phyloP scores from a whole-genome alignment of 371 early-diverging fungal species.

The Zychaea mexicana region DNA sequence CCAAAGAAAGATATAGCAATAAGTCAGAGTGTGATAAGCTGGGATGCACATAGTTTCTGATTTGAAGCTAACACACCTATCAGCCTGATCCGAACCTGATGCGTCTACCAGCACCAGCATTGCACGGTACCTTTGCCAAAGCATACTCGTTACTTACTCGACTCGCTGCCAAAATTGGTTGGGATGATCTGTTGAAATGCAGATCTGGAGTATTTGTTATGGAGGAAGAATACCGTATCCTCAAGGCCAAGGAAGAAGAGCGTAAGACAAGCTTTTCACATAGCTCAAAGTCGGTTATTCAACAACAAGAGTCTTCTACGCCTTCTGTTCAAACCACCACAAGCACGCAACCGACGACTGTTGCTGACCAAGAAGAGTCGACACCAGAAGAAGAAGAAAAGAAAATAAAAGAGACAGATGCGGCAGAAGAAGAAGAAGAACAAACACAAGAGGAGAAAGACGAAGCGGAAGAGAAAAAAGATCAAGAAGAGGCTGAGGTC shows the following conservation, averaged over 20 bases:
- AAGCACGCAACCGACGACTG: constrained; percentile 17
- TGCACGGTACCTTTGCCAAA: constrained; percentile 89
- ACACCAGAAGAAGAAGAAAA: no score
- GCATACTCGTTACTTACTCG: constrained; percentile 85
- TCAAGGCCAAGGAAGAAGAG: constrained; percentile 67
- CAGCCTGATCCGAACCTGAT: constrained; percentile 67
- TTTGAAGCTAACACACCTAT: background rate
- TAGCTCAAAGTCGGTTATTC: constrained; percentile 18
- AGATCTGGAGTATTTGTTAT: constrained; percentile 93
- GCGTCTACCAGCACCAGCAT: constrained; percentile 83
- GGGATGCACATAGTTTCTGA: no score
- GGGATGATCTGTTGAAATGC: constrained; percentile 91
- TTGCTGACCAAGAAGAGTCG: no score
- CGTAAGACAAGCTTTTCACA: constrained; percentile 35
- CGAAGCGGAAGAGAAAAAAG: constrained; percentile 18
- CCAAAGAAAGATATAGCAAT: background rate
- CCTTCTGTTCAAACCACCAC: background rate
- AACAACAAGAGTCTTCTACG: constrained; percentile 2
- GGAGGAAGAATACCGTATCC: constrained; percentile 95
- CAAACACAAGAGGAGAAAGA: constrained; percentile 32
- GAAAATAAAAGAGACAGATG: no score
- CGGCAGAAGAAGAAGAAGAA: no score
- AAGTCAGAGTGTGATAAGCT: no score
- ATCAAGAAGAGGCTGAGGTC: constrained; percentile 14
- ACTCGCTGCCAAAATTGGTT: constrained; percentile 84